Percentiles rank a stretch among this genome's conserved stretches.
Evolutionary conservation across 2,329 filamentous ascomycete species (phyloP).

Genomic region (Trichoderma polysporum): DNA sequence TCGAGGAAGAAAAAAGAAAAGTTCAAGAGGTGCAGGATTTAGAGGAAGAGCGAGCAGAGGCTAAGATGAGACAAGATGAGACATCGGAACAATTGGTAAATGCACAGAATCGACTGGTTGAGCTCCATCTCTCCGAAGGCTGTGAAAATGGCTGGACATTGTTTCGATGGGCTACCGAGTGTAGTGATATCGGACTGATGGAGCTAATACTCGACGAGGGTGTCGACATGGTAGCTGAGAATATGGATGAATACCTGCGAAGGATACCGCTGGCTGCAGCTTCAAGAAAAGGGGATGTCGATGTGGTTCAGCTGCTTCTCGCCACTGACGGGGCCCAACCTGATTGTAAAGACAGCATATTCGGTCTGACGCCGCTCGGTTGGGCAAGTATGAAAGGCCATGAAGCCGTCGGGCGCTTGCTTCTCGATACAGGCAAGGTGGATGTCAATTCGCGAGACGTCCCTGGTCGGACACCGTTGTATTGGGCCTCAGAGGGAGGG

Average conservation of each 20-base stretch:
- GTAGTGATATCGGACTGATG: background rate
- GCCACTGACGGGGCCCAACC: too few species aligned
- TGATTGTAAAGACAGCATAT: background rate
- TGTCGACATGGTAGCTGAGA: too few species aligned
- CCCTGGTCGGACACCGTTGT: background rate
- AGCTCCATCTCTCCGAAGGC: background rate
- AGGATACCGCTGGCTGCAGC: background rate
- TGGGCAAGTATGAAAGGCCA: background rate
- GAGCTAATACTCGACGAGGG: background rate
- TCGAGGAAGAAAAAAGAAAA: background rate
- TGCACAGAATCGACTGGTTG: background rate
- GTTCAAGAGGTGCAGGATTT: background rate
- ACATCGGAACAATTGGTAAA: too few species aligned
- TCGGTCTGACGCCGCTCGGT: background rate
- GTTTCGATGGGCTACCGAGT: background rate
- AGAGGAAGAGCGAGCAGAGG: background rate
- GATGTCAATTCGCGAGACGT: background rate
- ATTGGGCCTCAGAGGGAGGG: background rate
- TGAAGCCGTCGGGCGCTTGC: background rate
- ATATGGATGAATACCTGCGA: background rate
- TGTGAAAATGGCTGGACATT: background rate
- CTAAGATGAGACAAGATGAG: background rate
- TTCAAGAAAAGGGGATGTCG: background rate
- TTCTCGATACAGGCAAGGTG: background rate
- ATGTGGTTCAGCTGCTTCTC: background rate